A percentile compares a stretch with the other conserved stretches of the same genome.
These are phyloP conservation scores for Eremomyces bilateralis DNA, from an alignment of 495 filamentous ascomycete genomes.

Conservation along the genomic window DNA sequence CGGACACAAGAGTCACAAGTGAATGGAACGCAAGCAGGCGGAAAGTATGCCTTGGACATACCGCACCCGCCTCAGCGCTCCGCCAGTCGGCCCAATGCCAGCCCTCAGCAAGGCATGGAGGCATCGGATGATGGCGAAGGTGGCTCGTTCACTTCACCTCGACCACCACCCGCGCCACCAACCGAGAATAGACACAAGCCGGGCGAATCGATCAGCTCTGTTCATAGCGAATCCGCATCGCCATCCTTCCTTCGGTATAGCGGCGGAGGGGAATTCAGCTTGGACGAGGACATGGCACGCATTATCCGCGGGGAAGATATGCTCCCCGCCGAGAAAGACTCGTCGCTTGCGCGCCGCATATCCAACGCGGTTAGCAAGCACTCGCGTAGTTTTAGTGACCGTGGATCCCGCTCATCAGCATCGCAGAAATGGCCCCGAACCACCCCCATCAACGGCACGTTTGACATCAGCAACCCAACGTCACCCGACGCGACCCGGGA, in stretches of 20 bases:
- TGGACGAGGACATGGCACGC: slow-evolving; percentile 79
- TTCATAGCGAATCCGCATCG: slow-evolving; percentile 14
- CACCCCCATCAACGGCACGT: slow-evolving; percentile 35
- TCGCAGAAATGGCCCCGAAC: too few species aligned
- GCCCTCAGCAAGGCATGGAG: too few species aligned
- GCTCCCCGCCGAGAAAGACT: slow-evolving; percentile 28
- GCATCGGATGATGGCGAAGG: too few species aligned
- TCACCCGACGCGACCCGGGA: slow-evolving; percentile 46
- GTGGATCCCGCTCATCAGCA: too few species aligned
- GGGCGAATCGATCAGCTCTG: slow-evolving; percentile 34
- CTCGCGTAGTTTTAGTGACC: slow-evolving; percentile 71
- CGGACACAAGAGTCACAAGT: too few species aligned
- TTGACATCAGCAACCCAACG: slow-evolving; percentile 57
- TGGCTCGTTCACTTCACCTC: slow-evolving; percentile 40
- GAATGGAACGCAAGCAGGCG: too few species aligned
- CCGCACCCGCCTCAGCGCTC: too few species aligned
- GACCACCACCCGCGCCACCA: slow-evolving; percentile 9
- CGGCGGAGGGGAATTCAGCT: slow-evolving; percentile 59
- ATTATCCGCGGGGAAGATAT: slow-evolving; percentile 52
- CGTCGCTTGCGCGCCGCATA: slow-evolving; percentile 63
- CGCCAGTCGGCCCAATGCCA: too few species aligned
- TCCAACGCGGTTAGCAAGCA: slow-evolving; percentile 76
- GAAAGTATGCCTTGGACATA: too few species aligned
- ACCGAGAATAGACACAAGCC: slow-evolving; percentile 16
- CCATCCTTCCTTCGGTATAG: slow-evolving; percentile 21